Evolutionary conservation across 352 stramenopile species (phyloP).

Genomic region (Phytophthora ohioensis): DNA sequence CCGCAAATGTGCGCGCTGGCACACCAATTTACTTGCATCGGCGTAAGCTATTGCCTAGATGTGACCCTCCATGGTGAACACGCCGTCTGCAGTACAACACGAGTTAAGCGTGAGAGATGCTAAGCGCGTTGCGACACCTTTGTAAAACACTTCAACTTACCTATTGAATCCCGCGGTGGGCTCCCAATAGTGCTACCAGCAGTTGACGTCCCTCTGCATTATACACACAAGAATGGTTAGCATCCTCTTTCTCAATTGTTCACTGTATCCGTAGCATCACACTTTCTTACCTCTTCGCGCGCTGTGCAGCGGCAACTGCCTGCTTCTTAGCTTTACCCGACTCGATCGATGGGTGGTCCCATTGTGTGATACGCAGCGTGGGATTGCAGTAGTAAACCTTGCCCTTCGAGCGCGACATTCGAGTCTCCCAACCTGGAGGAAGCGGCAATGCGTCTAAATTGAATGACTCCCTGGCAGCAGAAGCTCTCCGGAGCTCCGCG

Average conservation of each 20-base stretch:
- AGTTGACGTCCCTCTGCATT: slow-evolving; percentile 35
- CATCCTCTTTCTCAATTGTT: neutral
- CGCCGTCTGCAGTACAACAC: slow-evolving; percentile 23
- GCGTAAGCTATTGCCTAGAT: slow-evolving; percentile 45
- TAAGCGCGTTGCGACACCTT: neutral
- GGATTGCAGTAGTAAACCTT: slow-evolving; percentile 91
- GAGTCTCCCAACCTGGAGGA: slow-evolving; percentile 81
- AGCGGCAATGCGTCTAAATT: slow-evolving; percentile 79
- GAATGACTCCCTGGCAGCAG: slow-evolving; percentile 55
- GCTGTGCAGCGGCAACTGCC: slow-evolving; percentile 50
- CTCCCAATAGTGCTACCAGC: slow-evolving; percentile 26
- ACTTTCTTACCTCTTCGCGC: slow-evolving; percentile 37
- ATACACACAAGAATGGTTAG: slow-evolving; percentile 19
- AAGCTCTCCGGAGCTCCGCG: slow-evolving; percentile 20
- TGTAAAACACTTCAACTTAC: slow-evolving; percentile 24
- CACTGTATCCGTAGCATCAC: neutral
- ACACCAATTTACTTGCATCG: slow-evolving; percentile 1
- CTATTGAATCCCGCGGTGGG: slow-evolving; percentile 46
- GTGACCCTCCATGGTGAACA: slow-evolving; percentile 72
- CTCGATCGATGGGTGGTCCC: slow-evolving; percentile 82
- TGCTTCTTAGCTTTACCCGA: slow-evolving; percentile 70
- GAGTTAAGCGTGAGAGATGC: neutral
- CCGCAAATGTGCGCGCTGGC: neutral
- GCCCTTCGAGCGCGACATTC: slow-evolving; percentile 84
- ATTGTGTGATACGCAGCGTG: slow-evolving; percentile 76